Evolutionary conservation across 2,329 filamentous ascomycete species (phyloP), one percentile per base, ranked within the genome.

Genomic region (Anisogramma anomala): DNA sequence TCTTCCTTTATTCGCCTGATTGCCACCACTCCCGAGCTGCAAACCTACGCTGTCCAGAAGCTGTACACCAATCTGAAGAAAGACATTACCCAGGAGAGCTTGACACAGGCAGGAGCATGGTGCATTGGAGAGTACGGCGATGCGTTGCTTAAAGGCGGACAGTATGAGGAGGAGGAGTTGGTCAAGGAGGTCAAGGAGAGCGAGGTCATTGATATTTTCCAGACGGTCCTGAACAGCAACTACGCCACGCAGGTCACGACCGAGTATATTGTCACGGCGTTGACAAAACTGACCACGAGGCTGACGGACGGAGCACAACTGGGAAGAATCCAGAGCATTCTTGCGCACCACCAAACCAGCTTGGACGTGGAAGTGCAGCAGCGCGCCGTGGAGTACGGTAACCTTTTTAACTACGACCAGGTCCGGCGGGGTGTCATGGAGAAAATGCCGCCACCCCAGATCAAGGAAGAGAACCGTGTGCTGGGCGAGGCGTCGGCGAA

Each of bases 91-190:
- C 91, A 98, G 59, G 93, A 98, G 62, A 93, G 87, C 49, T 66
- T 98, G 49, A 95, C 87, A 7, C 74, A 96, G 48, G 87, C 89
- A 36, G 91, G 85, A 27, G 82, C 91, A 6, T 98, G 91, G 91
- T 93, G 91, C 40, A 94, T 98, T 58, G 91, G 93, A 56, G 91
- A 98, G 64, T 98, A 88, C 56, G 89, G 86, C 10, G 91, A 98
- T 60, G 77, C 83, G 15, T 70, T 98, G n/a, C 70, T 98, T 26
- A 77, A 77, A 46, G 88, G 88, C 26, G 88, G 88, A 1, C 83
- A 91, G 53, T 94, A 93, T 51, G 89, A 96, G 59, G 88, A 94
- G 57, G 87, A 94, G 59, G 89, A 95, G 54, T 68, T 94, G 22
- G 86, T 94, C 10, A 65, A 71, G 47, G 70, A 73, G 53, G 82